These are phyloP conservation scores for Trametes sp. DNA, from an alignment of 1,284 basidiomycete genomes.

Conservation along the genomic window DNA sequence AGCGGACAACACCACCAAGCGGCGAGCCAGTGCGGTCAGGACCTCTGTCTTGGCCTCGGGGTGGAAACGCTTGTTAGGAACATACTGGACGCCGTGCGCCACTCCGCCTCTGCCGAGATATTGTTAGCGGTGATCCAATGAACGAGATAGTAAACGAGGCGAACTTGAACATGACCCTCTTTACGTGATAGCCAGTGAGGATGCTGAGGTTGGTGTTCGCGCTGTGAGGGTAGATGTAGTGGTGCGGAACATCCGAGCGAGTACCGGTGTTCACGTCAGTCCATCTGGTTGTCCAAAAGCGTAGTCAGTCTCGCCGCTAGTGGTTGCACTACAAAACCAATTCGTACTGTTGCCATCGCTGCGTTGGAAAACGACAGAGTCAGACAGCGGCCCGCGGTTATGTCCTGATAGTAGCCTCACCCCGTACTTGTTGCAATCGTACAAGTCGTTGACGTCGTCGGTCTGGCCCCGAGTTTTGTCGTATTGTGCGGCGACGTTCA, in stretches of 20 bases:
- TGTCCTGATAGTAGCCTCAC: too few species aligned
- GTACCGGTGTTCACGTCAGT: conserved; percentile 59
- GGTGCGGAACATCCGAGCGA: conserved; percentile 65
- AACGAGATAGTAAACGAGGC: background rate
- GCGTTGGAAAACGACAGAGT: background rate
- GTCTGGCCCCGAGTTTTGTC: conserved; percentile 43
- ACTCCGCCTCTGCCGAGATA: conserved; percentile 49
- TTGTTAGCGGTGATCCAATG: background rate
- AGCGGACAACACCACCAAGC: conserved; percentile 55
- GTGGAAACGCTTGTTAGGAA: conserved; percentile 44
- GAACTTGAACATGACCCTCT: conserved; percentile 40
- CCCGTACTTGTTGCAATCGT: conserved; percentile 39
- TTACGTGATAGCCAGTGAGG: conserved; percentile 37
- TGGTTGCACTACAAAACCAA: background rate
- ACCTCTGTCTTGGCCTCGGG: conserved; percentile 35
- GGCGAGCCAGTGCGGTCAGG: conserved; percentile 47
- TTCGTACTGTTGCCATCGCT: conserved; percentile 12
- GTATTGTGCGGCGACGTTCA: conserved; percentile 52
- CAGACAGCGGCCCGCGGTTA: too few species aligned
- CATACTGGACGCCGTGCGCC: conserved; percentile 65
- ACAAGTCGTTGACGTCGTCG: conserved; percentile 38
- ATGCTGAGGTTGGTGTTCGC: conserved; percentile 35
- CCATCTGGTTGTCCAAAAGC: conserved; percentile 46
- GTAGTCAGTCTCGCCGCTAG: background rate
- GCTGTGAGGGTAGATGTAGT: conserved; percentile 54